Percentiles rank a stretch among this genome's conserved stretches.
phyloP scores from a whole-genome alignment of 164 flowering plant genomes.

The Berberis vulgaris region DNA sequence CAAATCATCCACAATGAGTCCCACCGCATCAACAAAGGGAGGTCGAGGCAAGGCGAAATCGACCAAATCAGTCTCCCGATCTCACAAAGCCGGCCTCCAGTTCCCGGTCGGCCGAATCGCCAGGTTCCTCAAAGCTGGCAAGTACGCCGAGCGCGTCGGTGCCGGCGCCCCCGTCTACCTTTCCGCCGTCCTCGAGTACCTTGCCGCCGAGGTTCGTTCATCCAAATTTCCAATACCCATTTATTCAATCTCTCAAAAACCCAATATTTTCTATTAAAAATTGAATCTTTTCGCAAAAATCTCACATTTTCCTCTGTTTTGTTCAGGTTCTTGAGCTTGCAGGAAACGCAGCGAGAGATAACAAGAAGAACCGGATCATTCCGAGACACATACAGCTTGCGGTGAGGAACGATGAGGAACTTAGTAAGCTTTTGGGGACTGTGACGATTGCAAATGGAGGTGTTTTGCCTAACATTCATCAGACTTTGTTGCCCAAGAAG shows the following conservation, averaged over 20 bases:
- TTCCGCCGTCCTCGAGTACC: no score
- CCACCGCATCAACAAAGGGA: background rate
- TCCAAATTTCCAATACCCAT: background rate
- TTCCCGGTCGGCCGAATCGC: background rate
- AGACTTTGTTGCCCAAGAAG: no score
- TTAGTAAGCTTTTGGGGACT: background rate
- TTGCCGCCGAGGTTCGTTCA: background rate
- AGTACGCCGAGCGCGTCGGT: no score
- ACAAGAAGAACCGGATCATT: background rate
- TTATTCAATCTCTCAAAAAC: no score
- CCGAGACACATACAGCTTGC: background rate
- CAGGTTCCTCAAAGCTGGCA: no score
- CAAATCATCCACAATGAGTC: background rate
- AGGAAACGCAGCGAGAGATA: background rate
- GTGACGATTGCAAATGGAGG: background rate
- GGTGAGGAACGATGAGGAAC: background rate
- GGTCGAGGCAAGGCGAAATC: background rate
- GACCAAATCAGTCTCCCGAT: background rate
- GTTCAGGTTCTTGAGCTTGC: background rate
- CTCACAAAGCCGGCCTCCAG: background rate
- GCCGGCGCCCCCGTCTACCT: no score
- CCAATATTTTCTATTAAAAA: no score
- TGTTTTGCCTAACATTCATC: no score
- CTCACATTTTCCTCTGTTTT: background rate
- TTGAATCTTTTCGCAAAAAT: no score